Conservation (phyloP, 2,329 filamentous ascomycete species). For the Penicillium griseofulvum region DNA sequence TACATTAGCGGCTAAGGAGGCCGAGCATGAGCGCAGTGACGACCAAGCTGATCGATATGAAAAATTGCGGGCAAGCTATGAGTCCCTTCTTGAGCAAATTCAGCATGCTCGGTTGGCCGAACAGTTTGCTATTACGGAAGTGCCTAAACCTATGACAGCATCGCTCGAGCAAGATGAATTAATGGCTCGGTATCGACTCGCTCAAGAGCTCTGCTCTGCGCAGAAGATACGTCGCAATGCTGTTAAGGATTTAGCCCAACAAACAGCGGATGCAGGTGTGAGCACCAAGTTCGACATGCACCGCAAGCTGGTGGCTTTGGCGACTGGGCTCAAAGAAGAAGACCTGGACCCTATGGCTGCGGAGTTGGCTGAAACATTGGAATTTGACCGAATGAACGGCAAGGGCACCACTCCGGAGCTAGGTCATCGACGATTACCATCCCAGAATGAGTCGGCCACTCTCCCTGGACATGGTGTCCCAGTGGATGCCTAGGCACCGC, state of each 20-base stretch:
- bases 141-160: constrained; percentile 13
- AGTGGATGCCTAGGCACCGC: constrained; percentile 31
- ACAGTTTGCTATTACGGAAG: constrained; percentile 23
- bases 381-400: constrained; percentile 43
- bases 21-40: constrained; percentile 37
- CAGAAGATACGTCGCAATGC: constrained; percentile 37
- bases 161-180: constrained; percentile 33
- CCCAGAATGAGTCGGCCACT: constrained; percentile 24
- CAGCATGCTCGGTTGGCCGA: constrained; percentile 40
- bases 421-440: constrained; percentile 23
- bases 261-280: constrained; percentile 46
- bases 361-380: constrained; percentile 46
- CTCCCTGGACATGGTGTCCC: constrained; percentile 30
- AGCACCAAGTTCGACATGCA: constrained; percentile 49
- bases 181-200: constrained; percentile 29
- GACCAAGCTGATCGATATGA: constrained; percentile 41
- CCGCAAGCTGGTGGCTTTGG: constrained; percentile 47
- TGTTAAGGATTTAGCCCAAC: constrained; percentile 43
- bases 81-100: constrained; percentile 46
- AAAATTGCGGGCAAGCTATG: constrained; percentile 34
- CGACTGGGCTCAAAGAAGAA: constrained; percentile 48
- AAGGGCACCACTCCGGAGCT: constrained; percentile 34
- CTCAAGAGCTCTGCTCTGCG: constrained; percentile 31
- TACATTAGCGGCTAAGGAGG: constrained; percentile 37
- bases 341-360: constrained; percentile 48